A percentile compares a stretch with the other conserved stretches of the same genome.
These are phyloP conservation scores for Isabelozyma pseudorhagii DNA, from an alignment of 805 yeast genomes.

Conservation along the genomic window DNA sequence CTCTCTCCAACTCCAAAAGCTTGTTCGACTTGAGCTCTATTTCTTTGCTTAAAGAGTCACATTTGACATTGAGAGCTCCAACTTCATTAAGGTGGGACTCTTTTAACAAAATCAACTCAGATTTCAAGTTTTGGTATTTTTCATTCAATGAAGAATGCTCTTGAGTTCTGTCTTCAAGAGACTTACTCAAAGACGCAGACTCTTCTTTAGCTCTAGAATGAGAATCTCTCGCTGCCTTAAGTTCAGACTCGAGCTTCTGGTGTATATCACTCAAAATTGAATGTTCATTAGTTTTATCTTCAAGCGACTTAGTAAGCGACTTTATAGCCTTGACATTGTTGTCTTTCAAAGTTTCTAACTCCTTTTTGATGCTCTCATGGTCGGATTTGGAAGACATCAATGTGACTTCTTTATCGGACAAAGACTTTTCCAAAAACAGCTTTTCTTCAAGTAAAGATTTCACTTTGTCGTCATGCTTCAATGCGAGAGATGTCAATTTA, in stretches of 20 bases:
- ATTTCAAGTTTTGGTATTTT: background rate
- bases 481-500: too few relatives aligned
- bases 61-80: background rate
- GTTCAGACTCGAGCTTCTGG: background rate
- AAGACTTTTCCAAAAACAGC: background rate
- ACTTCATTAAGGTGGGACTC: slow-evolving; percentile 1
- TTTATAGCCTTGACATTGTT: slow-evolving; percentile 1
- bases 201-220: background rate
- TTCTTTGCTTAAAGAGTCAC: slow-evolving; percentile 1
- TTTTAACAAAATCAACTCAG: background rate
- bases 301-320: background rate
- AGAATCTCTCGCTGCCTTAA: background rate
- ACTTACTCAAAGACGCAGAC: background rate
- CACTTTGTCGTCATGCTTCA: background rate
- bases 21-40: background rate
- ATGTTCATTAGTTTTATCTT: background rate
- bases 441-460: background rate
- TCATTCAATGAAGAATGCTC: background rate
- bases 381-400: background rate
- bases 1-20: slow-evolving; percentile 1
- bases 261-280: background rate
- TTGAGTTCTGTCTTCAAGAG: slow-evolving; percentile 1
- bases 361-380: background rate
- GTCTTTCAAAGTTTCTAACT: background rate
- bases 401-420: background rate